Base-by-base conservation (phyloP, 306 rosid species). In the Fragaria vesca region DNA sequence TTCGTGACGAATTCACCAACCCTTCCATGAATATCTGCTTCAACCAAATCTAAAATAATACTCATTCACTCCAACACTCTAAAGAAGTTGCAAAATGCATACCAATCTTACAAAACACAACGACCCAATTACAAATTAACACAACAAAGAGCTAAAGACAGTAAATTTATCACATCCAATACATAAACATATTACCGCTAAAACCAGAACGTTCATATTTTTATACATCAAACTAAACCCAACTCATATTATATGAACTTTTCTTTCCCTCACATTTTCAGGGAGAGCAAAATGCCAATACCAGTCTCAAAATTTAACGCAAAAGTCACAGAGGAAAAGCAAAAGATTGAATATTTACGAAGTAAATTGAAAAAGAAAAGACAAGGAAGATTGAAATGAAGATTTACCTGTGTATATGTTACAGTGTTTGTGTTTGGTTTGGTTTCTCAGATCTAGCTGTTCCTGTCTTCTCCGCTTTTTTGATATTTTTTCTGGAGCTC, bases 21-120 rank as follows among this genome's bases (percentile, higher is more conserved):
- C 82, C 77, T 62, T 78, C 85, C 85, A 82, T 82, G 43, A 26
- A 72, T 21, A 46, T 34, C 84, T 69, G 76, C 17, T 20, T 12
- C 71, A 30, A 43, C 18, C 69, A 74, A 17, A 45, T 24, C 52
- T 43, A 40, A 43, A 60, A 3, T 3, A 60, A 4, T 2, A 74
- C 21, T 40, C 5, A 60, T 17, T 45, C 45, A 12, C 30, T 74
- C 55, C 48, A 58, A 72, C 66, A 12, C 48, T 2, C 26, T 13
- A 9, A 21, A 38, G 77, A 38, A 73, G 20, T 73, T 7, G 51
- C 63, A 57, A 8, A 13, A n/a, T 40, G 52, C 63, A 57, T 24
- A 21, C 2, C 2, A 57, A 13, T 57, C 57, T 54, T 7, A 13
- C 32, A 52, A 54, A 73, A 21, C 54, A 38, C 4, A 40, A 26